Evolutionary conservation across 352 stramenopile species (phyloP), one percentile per base, ranked within the genome.

Genomic region (Phytophthora ohioensis): DNA sequence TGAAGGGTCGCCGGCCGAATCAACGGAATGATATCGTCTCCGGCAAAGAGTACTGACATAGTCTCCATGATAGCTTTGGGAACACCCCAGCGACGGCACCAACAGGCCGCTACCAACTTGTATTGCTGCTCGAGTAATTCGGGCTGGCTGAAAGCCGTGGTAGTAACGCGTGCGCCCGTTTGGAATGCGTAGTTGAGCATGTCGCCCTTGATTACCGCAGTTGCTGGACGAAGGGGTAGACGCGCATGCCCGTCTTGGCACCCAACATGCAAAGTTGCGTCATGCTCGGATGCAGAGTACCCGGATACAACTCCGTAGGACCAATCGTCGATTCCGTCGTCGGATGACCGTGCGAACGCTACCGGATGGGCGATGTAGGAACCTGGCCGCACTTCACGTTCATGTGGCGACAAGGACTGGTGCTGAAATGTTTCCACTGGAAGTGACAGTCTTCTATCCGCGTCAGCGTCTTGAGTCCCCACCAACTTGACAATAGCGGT

Each of bases 151-250:
- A 68, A 0, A 1, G 13, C 51, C 6, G 51, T 11, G 2, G 41
- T 43, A 13, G 62, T 57, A 2, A 49, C 34, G 1, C 41, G 7
- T 0, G 17, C 51, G 1, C 51, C 51, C 1, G 51, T 56, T 41
- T 62, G 51, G 0, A 68, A n/a, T 3, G 51, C 42, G 21, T 68
- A 68, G 13, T 68, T 61, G 1, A 67, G 17, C 9, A 34, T n/a
- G 5, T 59, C 48, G 0, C 5, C 48, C 34, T 67, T 60, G n/a
- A 67, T 67, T 4, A 56, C 41, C 12, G 17, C 3, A 21, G 10
- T 56, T 10, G 41, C 41, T 9, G 32, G 4, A 27, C 2, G 47
- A 3, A 67, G 41, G 0, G n/a, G 17, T 2, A 67, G 49, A 3
- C 59, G 36, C 4, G 49, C 10, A 1, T 32, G 13, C 1, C 12